Base-by-base conservation (phyloP, 352 stramenopile genomes). In the Pythium periplocum region DNA sequence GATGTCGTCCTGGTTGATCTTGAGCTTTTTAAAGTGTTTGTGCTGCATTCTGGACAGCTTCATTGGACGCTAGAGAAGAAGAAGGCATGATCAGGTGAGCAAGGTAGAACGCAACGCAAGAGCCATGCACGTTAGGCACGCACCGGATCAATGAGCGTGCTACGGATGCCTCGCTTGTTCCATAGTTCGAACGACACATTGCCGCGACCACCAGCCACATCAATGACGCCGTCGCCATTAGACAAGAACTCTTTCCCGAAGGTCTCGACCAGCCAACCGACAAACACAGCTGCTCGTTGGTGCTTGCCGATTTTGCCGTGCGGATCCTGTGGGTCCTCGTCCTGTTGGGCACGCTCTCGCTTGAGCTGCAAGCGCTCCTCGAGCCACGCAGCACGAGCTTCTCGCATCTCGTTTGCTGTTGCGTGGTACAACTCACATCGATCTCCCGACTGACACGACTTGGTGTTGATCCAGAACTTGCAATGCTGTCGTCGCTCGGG, bases 401-500 rank as follows among this genome's bases (percentile, higher is more conserved):
- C 57, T 37, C 90, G 88, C 6, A 78, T 55, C 12, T 86, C 74
- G 1, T 63, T 42, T 33, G 73, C 49, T 4, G 52, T 60, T 8
- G 76, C 78, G 49, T 93, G 83, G 36, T 72, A 74, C 37, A 86
- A 75, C 55, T 79, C 72, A 51, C 83, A 93, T 10, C 75, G 69
- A 53, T 84, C 69, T 11, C 83, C 76, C 31, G 77, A 64, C 45
- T 90, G 79, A 54, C 83, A 90, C 31, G 67, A 71, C 31, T 73
- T 75, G 35, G 81, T 87, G 62, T 90, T 93, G 64, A 93, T 88
- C 78, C 81, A 90, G 62, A 87, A 90, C 53, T 93, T 90, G 69
- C 83, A 90, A 39, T 86, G 73, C 35, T 47, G 30, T 42, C 45
- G 39, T 26, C 17, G 17, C 17, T 26, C 17, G 17, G 17, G 17